Evolutionary conservation across 2,329 filamentous ascomycete species (phyloP).

Genomic region (Metarhizium guizhouense): DNA sequence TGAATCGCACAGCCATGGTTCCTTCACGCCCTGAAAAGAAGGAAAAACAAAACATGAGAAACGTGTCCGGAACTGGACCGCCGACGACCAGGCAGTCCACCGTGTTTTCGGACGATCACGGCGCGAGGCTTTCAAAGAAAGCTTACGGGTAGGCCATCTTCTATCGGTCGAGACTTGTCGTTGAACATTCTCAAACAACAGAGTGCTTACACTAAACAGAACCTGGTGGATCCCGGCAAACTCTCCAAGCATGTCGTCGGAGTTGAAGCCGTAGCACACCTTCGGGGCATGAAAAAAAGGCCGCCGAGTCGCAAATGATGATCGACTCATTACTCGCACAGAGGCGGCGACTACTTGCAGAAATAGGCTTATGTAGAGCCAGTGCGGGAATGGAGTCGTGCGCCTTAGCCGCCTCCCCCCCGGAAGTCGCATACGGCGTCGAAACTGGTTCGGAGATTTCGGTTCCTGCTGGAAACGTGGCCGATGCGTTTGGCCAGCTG

Average conservation of each 20-base stretch:
- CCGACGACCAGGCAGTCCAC: too few species aligned
- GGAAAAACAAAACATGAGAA: too few species aligned
- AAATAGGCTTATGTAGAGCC: slow-evolving; percentile 17
- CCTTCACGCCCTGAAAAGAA: too few species aligned
- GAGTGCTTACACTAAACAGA: slow-evolving; percentile 12
- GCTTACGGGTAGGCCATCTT: slow-evolving; percentile 21
- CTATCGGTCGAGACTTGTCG: too few species aligned
- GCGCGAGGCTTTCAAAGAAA: slow-evolving; percentile 31
- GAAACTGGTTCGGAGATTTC: too few species aligned
- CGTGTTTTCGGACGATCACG: slow-evolving; percentile 30
- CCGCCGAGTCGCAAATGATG: slow-evolving; percentile 9
- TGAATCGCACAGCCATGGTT: too few species aligned
- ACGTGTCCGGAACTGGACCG: too few species aligned
- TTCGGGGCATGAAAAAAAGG: too few species aligned
- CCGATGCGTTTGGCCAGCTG: too few species aligned
- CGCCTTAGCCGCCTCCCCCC: not conserved
- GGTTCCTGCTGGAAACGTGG: too few species aligned
- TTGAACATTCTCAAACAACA: not conserved
- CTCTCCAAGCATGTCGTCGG: slow-evolving; percentile 32
- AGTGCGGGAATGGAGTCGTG: slow-evolving; percentile 6
- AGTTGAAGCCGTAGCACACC: too few species aligned
- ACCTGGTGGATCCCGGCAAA: slow-evolving; percentile 25
- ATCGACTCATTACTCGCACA: slow-evolving; percentile 15
- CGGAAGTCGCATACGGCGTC: too few species aligned
- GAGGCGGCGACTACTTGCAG: slow-evolving; percentile 18